Base-by-base conservation (phyloP, 208 protist genomes). In the Leishmania gerbilli region DNA sequence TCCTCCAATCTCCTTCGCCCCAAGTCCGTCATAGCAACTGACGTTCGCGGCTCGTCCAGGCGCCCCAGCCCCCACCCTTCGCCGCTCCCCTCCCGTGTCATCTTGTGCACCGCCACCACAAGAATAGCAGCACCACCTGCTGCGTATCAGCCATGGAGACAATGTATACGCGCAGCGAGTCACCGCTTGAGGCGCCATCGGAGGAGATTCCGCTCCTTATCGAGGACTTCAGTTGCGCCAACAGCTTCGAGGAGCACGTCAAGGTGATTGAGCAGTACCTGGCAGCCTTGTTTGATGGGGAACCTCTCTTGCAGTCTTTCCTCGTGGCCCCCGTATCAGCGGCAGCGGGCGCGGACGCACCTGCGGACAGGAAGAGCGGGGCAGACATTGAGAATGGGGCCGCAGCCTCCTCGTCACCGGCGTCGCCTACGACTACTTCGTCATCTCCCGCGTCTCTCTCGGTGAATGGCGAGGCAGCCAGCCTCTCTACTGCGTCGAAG, bases 191-290 rank as follows among this genome's bases (percentile, higher is more conserved):
- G 27, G 34, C 51, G 31, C 47, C 51, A 27, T 42, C 53, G 7
- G 74, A 77, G 71, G 92, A 94, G 68, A 82, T 90, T 37, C 91
- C 92, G 34, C 87, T 96, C 34, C 89, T 90, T 64, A 94, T 96
- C 78, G 81, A 89, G 42, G 92, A 96, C 82, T 96, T 92, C 85
- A 93, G 90, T 27, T 96, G 90, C 74, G 87, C 85, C 40, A 96
- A 90, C 51, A 83, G 69, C 51, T 96, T 96, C 78, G 90, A 96
- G 77, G 80, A 85, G 40, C 75, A 89, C 74, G 89, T 96, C 34
- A 77, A 86, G 13, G 79, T 87, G 24, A 88, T 96, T 42, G 89
- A 94, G 76, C 84, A 75, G 13, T 93, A 91, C 74, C 67, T 95
- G 37, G 74, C 87, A 8, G 34, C 86, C 19, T 80, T 90, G 34